These are phyloP conservation scores for Ophiorrhiza pumila DNA, from an alignment of 257 asterid species.

Conservation along the genomic window DNA sequence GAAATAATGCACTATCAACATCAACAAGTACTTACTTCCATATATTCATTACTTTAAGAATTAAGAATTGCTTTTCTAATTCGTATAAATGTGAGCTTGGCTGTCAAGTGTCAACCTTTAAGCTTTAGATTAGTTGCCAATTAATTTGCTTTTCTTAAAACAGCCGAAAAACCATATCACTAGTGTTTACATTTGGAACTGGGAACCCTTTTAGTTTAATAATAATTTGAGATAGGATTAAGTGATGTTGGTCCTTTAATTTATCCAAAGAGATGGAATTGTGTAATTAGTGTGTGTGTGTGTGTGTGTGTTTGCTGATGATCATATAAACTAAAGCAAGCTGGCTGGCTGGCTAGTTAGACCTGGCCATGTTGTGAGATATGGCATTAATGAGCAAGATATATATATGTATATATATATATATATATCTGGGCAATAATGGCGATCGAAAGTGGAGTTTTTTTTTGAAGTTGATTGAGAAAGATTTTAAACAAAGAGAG, in stretches of 20 bases:
- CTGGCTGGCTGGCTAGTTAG: not conserved
- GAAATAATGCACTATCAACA: conserved; percentile 4
- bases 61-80: not conserved
- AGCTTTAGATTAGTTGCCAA: not conserved
- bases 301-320: too few relatives aligned
- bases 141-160: not conserved
- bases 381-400: too few relatives aligned
- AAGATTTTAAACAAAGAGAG: conserved; percentile 9
- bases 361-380: too few relatives aligned
- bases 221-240: not conserved
- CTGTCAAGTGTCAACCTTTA: conserved; percentile 4
- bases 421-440: conserved; percentile 26
- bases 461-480: conserved; percentile 25
- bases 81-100: not conserved
- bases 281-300: too few relatives aligned
- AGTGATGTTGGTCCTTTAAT: not conserved
- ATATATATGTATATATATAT: too few relatives aligned
- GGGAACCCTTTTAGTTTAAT: too few relatives aligned
- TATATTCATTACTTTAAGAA: conserved; percentile 3
- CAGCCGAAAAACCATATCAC: not conserved
- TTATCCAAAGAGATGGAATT: too few relatives aligned
- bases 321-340: not conserved
- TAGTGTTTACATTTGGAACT: not conserved
- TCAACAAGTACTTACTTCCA: conserved; percentile 7
- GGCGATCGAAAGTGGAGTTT: conserved; percentile 15